Evolutionary conservation across 805 yeast species (phyloP), one percentile per base, ranked within the genome.

Genomic region (Nakazawaea ambrosiae): DNA sequence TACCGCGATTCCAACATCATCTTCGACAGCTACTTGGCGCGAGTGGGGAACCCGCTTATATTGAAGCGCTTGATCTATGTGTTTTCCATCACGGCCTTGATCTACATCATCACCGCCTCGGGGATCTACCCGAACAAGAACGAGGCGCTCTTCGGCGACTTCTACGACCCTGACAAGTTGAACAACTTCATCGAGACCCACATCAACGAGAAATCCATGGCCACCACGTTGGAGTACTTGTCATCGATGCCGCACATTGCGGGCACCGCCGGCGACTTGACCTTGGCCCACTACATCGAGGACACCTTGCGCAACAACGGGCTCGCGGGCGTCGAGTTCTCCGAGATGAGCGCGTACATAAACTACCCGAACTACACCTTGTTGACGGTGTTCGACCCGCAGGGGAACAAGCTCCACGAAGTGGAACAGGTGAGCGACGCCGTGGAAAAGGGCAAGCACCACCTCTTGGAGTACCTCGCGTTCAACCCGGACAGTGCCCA

Each of bases 171-270:
- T 19, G 63, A 60, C 1, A 65, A 65, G 37, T 58, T 89, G 31
- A 57, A 68, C 12, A 61, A 62, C 4, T 70, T 71, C 33, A 63
- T 82, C 6, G 61, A 63, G 23, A 55, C 59, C n/a, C 66, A 70
- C 31, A 63, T 85, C 22, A 82, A 77, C 49, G 55, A 66, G 5
- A 68, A 72, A 18, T 56, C 73, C 17, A 64, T 90, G 56, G 78
- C 78, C 49, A 78, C 74, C 32, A 76, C 79, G 44, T 50, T 82
- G 40, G 82, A 83, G 47, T 85, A 84, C 49, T 53, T 87, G 18
- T 77, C 89, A 20, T 72, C 83, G 6, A 75, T 87, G 77, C 87
- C 95, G 3, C 97, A 88, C 54, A 58, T 81, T 45, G 77, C 96
- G 0, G 97, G 97, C 3, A 81, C 97, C 2, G 73, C 76, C 12